Conservation (phyloP, 169 alveolate genomes). For the Besnoitia besnoiti region DNA sequence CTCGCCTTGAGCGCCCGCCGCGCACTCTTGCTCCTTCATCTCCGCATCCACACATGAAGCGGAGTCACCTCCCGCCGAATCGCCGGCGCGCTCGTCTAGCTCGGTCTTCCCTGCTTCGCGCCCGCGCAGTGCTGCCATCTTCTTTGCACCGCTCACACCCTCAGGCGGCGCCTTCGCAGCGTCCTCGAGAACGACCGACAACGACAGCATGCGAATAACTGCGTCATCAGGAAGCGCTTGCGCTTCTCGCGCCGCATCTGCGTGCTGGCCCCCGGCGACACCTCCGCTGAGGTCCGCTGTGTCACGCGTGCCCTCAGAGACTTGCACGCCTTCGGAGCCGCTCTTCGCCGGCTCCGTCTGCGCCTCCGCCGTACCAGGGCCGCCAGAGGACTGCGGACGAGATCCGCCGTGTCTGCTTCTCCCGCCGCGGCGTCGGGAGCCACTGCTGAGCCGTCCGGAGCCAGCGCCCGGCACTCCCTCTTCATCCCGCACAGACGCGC, state of each 20-base stretch:
- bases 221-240: not conserved
- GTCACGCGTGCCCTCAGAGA: not conserved
- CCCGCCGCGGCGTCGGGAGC: not conserved
- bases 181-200: not conserved
- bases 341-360: too few species aligned
- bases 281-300: not conserved
- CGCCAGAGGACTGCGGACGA: not conserved
- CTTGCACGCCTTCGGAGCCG: too few species aligned
- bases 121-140: not conserved
- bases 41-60: not conserved
- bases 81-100: not conserved
- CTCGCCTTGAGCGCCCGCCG: not conserved
- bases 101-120: not conserved
- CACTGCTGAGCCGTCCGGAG: not conserved
- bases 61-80: not conserved
- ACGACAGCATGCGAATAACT: constrained; percentile 12
- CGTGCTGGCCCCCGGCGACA: not conserved
- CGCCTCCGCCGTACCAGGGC: not conserved
- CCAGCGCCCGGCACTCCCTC: not conserved
- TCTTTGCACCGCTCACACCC: not conserved
- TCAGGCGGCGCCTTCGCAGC: not conserved
- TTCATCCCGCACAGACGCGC: not conserved
- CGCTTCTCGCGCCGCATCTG: not conserved
- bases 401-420: not conserved
- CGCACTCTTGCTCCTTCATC: not conserved